Percentiles rank a stretch among this genome's conserved stretches.
These are phyloP conservation scores for Pleodorina starrii DNA, from an alignment of 139 green algal species.

Conservation along the genomic window DNA sequence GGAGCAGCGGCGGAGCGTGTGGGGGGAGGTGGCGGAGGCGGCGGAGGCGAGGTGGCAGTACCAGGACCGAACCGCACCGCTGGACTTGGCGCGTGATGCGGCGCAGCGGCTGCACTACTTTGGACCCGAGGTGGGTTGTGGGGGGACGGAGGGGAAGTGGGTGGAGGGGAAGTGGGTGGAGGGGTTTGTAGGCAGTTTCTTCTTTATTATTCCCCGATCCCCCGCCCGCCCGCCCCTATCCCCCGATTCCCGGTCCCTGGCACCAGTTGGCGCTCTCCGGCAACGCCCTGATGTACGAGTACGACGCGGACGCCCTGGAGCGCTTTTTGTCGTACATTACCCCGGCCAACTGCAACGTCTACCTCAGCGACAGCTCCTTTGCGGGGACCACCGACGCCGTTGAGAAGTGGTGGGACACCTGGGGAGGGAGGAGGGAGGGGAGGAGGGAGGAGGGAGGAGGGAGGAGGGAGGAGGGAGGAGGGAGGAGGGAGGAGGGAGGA, in stretches of 20 bases:
- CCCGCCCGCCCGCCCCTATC: background rate
- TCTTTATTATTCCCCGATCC: background rate
- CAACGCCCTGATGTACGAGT: constrained; percentile 48
- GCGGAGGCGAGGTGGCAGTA: constrained; percentile 55
- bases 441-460: background rate
- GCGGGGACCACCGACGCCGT: background rate
- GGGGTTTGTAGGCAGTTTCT: background rate
- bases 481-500: background rate
- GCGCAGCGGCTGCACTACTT: constrained; percentile 60
- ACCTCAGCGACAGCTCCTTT: constrained; percentile 38
- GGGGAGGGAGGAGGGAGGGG: no score
- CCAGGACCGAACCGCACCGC: constrained; percentile 51
- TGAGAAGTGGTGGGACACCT: constrained; percentile 40
- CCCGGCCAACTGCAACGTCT: constrained; percentile 45
- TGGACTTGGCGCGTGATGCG: constrained; percentile 46
- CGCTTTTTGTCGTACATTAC: constrained; percentile 49
- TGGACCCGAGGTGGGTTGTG: background rate
- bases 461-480: background rate
- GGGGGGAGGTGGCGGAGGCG: constrained; percentile 39
- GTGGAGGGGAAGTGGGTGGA: background rate
- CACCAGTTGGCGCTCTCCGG: constrained; percentile 46
- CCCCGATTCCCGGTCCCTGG: background rate
- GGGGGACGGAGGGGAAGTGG: background rate
- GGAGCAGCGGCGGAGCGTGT: constrained; percentile 15
- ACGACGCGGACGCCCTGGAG: constrained; percentile 45